Evolutionary conservation across 495 filamentous ascomycete species (phyloP).

Genomic region (Penicillium samsonianum): DNA sequence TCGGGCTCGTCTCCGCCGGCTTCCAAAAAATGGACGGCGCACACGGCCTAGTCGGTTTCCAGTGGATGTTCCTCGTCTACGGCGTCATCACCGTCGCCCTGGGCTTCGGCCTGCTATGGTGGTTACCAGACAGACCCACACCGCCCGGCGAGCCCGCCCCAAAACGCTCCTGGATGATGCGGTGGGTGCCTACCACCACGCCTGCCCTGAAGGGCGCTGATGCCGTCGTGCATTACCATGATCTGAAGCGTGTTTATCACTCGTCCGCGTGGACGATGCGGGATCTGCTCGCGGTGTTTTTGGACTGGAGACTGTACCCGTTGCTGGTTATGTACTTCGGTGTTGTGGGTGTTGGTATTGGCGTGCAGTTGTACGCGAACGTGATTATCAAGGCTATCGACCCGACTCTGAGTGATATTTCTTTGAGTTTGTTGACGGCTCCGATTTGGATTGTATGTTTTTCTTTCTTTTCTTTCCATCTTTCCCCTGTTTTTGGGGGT

Average conservation of each 20-base stretch:
- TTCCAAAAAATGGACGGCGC: slow-evolving; percentile 88
- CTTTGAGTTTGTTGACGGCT: slow-evolving; percentile 79
- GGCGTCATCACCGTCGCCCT: slow-evolving; percentile 71
- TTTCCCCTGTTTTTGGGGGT: neutral
- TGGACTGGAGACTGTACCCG: slow-evolving; percentile 87
- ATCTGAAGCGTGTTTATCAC: slow-evolving; percentile 79
- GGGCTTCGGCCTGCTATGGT: slow-evolving; percentile 77
- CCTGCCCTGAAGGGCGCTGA: slow-evolving; percentile 78
- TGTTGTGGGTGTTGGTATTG: slow-evolving; percentile 88
- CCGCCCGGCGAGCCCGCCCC: slow-evolving; percentile 57
- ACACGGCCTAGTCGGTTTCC: slow-evolving; percentile 77
- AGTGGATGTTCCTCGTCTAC: slow-evolving; percentile 95
- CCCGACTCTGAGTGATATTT: slow-evolving; percentile 65
- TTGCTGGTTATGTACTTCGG: slow-evolving; percentile 91
- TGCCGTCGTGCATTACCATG: slow-evolving; percentile 79
- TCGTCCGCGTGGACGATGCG: slow-evolving; percentile 64
- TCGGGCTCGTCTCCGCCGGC: slow-evolving; percentile 85
- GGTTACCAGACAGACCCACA: slow-evolving; percentile 81
- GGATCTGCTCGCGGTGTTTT: slow-evolving; percentile 67
- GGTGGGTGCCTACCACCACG: slow-evolving; percentile 62
- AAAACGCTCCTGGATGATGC: slow-evolving; percentile 46
- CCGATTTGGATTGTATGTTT: slow-evolving; percentile 84
- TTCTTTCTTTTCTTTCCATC: neutral
- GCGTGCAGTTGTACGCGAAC: slow-evolving; percentile 81
- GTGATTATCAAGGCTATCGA: slow-evolving; percentile 83